Base-by-base conservation (phyloP, 176 grass and related monocot species). In the Ensete glaucum region DNA sequence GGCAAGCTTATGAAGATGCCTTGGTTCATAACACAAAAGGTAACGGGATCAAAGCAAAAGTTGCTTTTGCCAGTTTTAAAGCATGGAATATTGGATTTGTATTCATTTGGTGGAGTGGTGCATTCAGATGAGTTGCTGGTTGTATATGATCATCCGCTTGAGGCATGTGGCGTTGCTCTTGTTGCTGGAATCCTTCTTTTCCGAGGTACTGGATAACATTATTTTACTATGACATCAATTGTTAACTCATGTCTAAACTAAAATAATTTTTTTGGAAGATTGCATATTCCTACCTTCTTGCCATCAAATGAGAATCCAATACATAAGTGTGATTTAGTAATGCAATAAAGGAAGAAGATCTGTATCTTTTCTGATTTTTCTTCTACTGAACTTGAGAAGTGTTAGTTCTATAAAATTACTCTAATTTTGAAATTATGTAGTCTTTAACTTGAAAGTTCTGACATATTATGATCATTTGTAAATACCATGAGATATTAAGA, bases 161-260 rank as follows among this genome's bases (percentile, higher is more conserved):
- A 91, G 81, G 78, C 80, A 73, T 80, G 87, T 81, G 90, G 85
- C 81, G 74, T 89, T 87, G 90, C 88, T 75, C 82, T 82, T 73
- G 68, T 79, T 63, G 80, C 86, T 52, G 88, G 84, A 74, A 80
- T 91, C 59, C 81, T 98, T 74, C 74, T 93, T 52, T 75, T 93
- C 60, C 83, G 76, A 93, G 95, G 95, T 98, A 87, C 64, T 25
- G 50, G 25, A 75, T 72, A 2, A 19, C 8, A 56, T 27, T 17
- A 29, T 51, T 70, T 52, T 70, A 14, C 16, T 9, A 15, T 34
- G 15, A 27, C 25, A 26, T 74, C 14, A 9, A 25, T 8, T 2
- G 9, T 54, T 25, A 48, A 55, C 2, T 24, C 15, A 55, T 68
- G 15, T 11, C 6, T 50, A 62, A 3, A 17, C 6, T 27, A 16